Percentiles rank a stretch among this genome's conserved stretches.
phyloP scores from a whole-genome alignment of 1,284 basidiomycete species.

The Cystobasidium pallidum region DNA sequence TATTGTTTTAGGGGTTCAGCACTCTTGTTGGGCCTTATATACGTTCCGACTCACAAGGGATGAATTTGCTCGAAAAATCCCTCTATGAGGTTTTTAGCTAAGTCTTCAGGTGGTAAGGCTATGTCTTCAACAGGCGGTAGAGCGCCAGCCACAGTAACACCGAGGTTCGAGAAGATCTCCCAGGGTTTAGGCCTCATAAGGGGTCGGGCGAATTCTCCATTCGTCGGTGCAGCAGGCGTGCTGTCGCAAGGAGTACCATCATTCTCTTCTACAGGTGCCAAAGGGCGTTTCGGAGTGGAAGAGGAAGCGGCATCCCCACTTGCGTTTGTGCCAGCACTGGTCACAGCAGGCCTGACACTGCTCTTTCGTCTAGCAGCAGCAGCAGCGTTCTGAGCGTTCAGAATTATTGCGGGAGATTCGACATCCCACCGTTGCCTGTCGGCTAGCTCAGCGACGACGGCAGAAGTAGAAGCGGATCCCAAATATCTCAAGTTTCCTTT shows the following conservation, averaged over 20 bases:
- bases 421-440: conserved; percentile 39
- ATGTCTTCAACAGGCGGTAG: conserved; percentile 39
- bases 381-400: neutral
- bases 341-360: neutral
- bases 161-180: conserved; percentile 40
- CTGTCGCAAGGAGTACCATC: neutral
- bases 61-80: conserved; percentile 32
- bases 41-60: conserved; percentile 5
- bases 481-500: conserved; percentile 40
- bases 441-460: conserved; percentile 37
- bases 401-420: conserved; percentile 17
- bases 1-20: neutral
- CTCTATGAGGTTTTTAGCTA: conserved; percentile 31
- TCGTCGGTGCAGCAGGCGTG: neutral
- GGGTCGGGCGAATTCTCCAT: neutral
- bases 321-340: neutral
- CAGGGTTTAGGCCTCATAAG: conserved; percentile 27
- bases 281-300: neutral
- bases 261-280: neutral
- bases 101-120: conserved; percentile 30
- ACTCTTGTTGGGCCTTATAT: too few species aligned
- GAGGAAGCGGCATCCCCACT: neutral
- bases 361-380: conserved; percentile 5
- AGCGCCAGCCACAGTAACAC: conserved; percentile 30
- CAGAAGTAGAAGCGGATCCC: conserved; percentile 31